Conservation (phyloP, 768 basidiomycete genomes). For the Psilocybe cyanescens region DNA sequence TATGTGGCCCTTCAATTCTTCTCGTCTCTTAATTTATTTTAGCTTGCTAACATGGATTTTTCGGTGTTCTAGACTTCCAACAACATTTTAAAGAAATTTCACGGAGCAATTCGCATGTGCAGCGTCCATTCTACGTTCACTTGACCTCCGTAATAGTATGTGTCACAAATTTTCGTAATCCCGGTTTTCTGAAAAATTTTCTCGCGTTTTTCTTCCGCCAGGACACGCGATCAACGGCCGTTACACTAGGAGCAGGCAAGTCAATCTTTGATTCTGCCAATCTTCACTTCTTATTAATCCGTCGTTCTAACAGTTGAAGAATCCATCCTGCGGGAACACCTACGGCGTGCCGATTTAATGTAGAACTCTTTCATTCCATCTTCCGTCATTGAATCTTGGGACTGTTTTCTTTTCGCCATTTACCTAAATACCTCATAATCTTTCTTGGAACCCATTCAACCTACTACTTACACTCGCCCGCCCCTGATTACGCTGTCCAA, state of each 20-base stretch:
- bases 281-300: slow-evolving; percentile 3
- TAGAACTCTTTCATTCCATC: slow-evolving; percentile 27
- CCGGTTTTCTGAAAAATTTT: not conserved
- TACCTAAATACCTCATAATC: slow-evolving; percentile 3
- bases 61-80: slow-evolving; percentile 63
- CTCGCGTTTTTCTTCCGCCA: slow-evolving; percentile 28
- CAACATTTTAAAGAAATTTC: slow-evolving; percentile 80
- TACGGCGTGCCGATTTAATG: slow-evolving; percentile 72
- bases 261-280: slow-evolving; percentile 16
- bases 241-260: slow-evolving; percentile 70
- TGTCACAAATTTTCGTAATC: slow-evolving; percentile 17
- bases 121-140: slow-evolving; percentile 72
- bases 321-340: slow-evolving; percentile 71
- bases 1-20: slow-evolving; percentile 35
- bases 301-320: slow-evolving; percentile 57
- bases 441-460: slow-evolving; percentile 1
- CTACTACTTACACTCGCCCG: not conserved
- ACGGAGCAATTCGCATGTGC: slow-evolving; percentile 61
- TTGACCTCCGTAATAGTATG: slow-evolving; percentile 80
- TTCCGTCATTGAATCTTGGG: slow-evolving; percentile 10
- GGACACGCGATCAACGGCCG: slow-evolving; percentile 78
- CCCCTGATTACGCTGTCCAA: not conserved
- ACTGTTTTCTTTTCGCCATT: slow-evolving; percentile 6
- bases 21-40: not conserved
- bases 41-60: slow-evolving; percentile 4